Conservation (phyloP, 108 stramenopile species). For the Nitzschia sp. region DNA sequence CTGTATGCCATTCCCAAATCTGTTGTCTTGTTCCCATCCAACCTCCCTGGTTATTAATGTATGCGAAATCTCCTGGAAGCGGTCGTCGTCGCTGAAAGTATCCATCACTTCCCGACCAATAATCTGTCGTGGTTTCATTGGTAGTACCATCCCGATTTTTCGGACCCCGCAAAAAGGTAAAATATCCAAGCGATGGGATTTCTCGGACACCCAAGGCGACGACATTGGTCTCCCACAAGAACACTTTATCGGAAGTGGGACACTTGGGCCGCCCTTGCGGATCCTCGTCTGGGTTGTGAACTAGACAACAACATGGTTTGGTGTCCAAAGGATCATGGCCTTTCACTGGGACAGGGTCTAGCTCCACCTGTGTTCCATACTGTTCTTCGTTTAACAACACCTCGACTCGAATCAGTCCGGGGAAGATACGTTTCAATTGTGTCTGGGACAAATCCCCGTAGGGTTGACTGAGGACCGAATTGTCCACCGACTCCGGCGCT, state of each 20-base stretch:
- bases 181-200: slow-evolving; percentile 57
- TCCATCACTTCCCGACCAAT: slow-evolving; percentile 57
- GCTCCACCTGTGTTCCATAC: slow-evolving; percentile 41
- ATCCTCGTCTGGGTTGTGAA: slow-evolving; percentile 12
- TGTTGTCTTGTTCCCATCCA: slow-evolving; percentile 82
- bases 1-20: slow-evolving; percentile 68
- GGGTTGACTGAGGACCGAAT: slow-evolving; percentile 11
- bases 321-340: slow-evolving; percentile 38
- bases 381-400: slow-evolving; percentile 52
- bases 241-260: slow-evolving; percentile 55
- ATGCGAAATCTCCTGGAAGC: slow-evolving; percentile 42
- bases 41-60: slow-evolving; percentile 77
- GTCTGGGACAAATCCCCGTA: slow-evolving; percentile 51
- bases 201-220: slow-evolving; percentile 68
- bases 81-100: slow-evolving; percentile 34
- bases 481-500: slow-evolving; percentile 44
- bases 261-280: slow-evolving; percentile 32
- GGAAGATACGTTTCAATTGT: slow-evolving; percentile 58
- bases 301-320: slow-evolving; percentile 55
- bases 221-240: slow-evolving; percentile 77
- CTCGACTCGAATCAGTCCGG: slow-evolving; percentile 75
- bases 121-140: slow-evolving; percentile 39
- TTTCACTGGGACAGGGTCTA: slow-evolving; percentile 52
- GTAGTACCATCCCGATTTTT: neutral
- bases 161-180: slow-evolving; percentile 51